Evolutionary conservation across 2,329 filamentous ascomycete genomes (phyloP), one percentile per base, ranked within the genome.

Genomic region (Chrysoporthe puriensis): DNA sequence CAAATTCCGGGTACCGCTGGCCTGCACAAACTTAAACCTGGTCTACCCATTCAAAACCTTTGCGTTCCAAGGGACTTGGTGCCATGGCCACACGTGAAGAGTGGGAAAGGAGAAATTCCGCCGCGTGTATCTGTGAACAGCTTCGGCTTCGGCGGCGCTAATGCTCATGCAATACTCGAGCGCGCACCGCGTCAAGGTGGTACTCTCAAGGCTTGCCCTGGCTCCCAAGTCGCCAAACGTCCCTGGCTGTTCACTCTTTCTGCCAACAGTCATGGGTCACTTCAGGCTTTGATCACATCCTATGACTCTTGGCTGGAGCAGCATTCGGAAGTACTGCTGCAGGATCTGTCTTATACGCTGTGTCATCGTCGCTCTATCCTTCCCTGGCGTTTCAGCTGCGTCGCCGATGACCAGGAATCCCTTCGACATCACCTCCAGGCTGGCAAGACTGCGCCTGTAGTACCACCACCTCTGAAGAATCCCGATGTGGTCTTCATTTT

Each of bases 1-100:
- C 26, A 66, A 8, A 76, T 78, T 36, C 73, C 73, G 0, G 73
- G 73, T 3, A 76, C 71, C 34, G 52, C 71, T 14, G 70, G 70
- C 9, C 71, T 73, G 16, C 44, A 18, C 16, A n/a, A n/a, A n/a
- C 18, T 44, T 16, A 6, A 44, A 44, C 8, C 43, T 44, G 7
- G 43, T 16, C 43, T 44, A 2, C 7, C 43, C 4, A 11, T 44
- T 44, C 13, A 11, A 44, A 2, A 21, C n/a, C n/a, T n/a, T n/a
- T n/a, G n/a, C n/a, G n/a, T n/a, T n/a, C n/a, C n/a, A n/a, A n/a
- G n/a, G n/a, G n/a, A n/a, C n/a, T n/a, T n/a, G n/a, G n/a, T n/a
- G n/a, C n/a, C n/a, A n/a, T n/a, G n/a, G n/a, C n/a, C n/a, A n/a
- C n/a, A n/a, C n/a, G n/a, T n/a, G n/a, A n/a, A n/a, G n/a, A n/a